Conservation (phyloP, 768 basidiomycete genomes). For the Panaeolus papilionaceus region DNA sequence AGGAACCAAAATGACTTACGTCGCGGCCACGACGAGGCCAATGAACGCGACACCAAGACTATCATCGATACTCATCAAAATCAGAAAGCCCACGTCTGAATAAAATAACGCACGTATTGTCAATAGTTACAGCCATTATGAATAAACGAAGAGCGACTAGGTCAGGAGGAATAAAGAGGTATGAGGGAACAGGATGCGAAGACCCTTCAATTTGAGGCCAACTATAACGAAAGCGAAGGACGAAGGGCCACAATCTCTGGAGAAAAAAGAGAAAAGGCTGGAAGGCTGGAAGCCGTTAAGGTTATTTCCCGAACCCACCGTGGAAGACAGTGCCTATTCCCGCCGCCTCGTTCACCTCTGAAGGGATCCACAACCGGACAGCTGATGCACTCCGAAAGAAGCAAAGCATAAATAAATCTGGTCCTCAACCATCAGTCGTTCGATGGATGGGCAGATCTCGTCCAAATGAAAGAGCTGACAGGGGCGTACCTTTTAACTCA, state of each 20-base stretch:
- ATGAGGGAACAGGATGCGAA: neutral
- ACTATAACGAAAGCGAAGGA: constrained; percentile 10
- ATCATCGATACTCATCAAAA: neutral
- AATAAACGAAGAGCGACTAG: neutral
- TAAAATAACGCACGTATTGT: neutral
- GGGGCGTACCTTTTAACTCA: neutral
- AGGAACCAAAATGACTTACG: constrained; percentile 41
- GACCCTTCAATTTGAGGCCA: neutral
- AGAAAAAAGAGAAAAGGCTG: constrained; percentile 14
- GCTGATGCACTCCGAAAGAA: constrained; percentile 5
- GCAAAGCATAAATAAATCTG: neutral
- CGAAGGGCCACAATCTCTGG: neutral
- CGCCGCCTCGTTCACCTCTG: constrained; percentile 4
- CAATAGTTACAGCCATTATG: neutral
- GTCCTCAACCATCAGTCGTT: neutral
- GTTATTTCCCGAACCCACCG: constrained; percentile 1
- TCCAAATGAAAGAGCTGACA: neutral
- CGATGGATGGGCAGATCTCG: neutral
- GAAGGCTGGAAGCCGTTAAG: constrained; percentile 11
- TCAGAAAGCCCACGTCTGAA: neutral
- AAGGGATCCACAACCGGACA: constrained; percentile 12
- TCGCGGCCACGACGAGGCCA: constrained; percentile 53
- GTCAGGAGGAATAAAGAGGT: neutral
- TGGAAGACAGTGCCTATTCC: constrained; percentile 8
- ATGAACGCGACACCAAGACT: constrained; percentile 59